These are phyloP conservation scores for Penicillium arizonense DNA, from an alignment of 495 filamentous ascomycete genomes.

Conservation along the genomic window DNA sequence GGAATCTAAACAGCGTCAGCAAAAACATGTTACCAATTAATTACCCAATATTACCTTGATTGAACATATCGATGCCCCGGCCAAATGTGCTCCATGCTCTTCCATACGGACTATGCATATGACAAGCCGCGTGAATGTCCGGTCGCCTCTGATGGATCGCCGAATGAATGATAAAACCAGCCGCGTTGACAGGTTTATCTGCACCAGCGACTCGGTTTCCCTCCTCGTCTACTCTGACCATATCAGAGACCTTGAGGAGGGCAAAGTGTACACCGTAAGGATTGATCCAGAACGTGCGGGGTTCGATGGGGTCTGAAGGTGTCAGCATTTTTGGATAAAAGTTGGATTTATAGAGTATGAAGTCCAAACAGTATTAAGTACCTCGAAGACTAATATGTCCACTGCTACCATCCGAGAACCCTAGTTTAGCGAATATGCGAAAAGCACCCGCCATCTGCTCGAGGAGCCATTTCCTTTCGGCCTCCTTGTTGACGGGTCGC, in stretches of 20 bases:
- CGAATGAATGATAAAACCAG: conserved; percentile 59
- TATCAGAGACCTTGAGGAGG: conserved; percentile 33
- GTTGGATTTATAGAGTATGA: too few relatives aligned
- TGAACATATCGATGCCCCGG: conserved; percentile 36
- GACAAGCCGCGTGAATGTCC: conserved; percentile 37
- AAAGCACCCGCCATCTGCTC: conserved; percentile 58
- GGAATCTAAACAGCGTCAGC: conserved; percentile 18
- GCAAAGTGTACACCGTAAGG: conserved; percentile 42
- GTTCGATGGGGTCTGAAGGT: conserved; percentile 8
- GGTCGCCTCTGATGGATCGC: conserved; percentile 34
- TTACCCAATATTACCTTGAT: conserved; percentile 29
- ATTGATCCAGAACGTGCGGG: conserved; percentile 45
- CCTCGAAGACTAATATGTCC: conserved; percentile 51
- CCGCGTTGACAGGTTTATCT: conserved; percentile 46
- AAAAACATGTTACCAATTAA: background rate
- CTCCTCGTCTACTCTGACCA: conserved; percentile 39
- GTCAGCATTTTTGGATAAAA: too few relatives aligned
- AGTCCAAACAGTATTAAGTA: background rate
- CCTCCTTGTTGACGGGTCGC: conserved; percentile 3
- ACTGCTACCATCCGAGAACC: conserved; percentile 58
- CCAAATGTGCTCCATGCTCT: conserved; percentile 32
- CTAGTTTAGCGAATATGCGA: conserved; percentile 52
- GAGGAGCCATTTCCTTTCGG: conserved; percentile 37
- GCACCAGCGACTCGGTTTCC: conserved; percentile 38
- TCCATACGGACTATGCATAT: conserved; percentile 33